Evolutionary conservation across 2,329 filamentous ascomycete genomes (phyloP).

Genomic region (Xylariaceae sp.): DNA sequence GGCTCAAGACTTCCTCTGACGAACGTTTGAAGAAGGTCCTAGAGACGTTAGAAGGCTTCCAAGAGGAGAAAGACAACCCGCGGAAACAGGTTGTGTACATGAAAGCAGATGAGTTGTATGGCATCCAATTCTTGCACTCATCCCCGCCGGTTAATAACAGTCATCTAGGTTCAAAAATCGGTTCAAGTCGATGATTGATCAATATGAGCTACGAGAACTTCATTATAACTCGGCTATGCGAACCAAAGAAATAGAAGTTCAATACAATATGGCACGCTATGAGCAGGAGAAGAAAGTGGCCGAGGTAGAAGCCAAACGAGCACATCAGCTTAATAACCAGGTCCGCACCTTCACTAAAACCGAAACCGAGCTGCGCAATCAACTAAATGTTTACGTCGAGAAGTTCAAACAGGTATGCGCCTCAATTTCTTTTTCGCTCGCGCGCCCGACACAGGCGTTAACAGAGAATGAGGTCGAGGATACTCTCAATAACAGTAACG

Average conservation of each 20-base stretch:
- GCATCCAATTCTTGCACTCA: constrained; percentile 14
- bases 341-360: constrained; percentile 95
- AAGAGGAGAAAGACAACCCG: constrained; percentile 79
- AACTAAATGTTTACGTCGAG: constrained; percentile 97
- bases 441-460: constrained; percentile 32
- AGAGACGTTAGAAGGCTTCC: constrained; percentile 79
- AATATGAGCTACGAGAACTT: constrained; percentile 91
- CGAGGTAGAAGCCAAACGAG: constrained; percentile 72
- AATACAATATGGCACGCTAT: constrained; percentile 80
- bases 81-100: constrained; percentile 76
- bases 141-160: constrained; percentile 25
- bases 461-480: constrained; percentile 79
- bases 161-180: constrained; percentile 67
- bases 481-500: constrained; percentile 96
- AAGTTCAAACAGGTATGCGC: constrained; percentile 95
- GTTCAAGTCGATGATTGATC: constrained; percentile 94
- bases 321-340: constrained; percentile 80
- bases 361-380: constrained; percentile 85
- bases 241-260: constrained; percentile 92
- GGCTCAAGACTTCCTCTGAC: constrained; percentile 76
- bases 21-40: constrained; percentile 76
- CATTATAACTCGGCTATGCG: constrained; percentile 90
- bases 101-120: constrained; percentile 83
- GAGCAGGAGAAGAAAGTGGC: constrained; percentile 87
- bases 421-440: constrained; percentile 23